A percentile compares a stretch with the other conserved stretches of the same genome.
Evolutionary conservation across 495 filamentous ascomycete genomes (phyloP).

Genomic region (Aspergillus incahuasiensis): DNA sequence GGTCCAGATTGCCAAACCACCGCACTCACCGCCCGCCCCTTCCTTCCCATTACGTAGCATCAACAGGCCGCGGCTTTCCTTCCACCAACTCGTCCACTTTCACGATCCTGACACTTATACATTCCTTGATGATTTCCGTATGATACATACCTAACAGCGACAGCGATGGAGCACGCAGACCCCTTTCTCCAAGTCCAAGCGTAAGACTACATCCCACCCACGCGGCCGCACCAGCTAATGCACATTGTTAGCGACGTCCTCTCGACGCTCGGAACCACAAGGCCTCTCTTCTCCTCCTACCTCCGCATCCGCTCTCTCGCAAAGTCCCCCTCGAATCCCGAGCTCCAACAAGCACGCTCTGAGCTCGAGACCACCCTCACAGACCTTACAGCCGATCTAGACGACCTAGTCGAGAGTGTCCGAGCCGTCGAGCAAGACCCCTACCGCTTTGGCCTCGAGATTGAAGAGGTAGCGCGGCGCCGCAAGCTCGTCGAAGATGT

Average conservation of each 20-base stretch:
- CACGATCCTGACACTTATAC: neutral
- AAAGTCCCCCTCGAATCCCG: slow-evolving; percentile 66
- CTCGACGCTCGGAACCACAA: slow-evolving; percentile 67
- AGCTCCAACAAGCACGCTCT: slow-evolving; percentile 73
- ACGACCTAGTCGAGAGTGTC: slow-evolving; percentile 84
- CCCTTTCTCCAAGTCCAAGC: slow-evolving; percentile 93
- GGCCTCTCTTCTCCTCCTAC: slow-evolving; percentile 88
- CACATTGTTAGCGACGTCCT: slow-evolving; percentile 68
- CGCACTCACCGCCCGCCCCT: neutral
- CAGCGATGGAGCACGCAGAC: slow-evolving; percentile 64
- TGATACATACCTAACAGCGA: neutral
- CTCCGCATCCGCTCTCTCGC: slow-evolving; percentile 88
- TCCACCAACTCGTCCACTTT: neutral
- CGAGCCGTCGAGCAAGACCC: slow-evolving; percentile 85
- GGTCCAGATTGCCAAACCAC: no score
- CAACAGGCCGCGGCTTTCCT: neutral
- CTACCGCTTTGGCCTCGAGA: slow-evolving; percentile 79
- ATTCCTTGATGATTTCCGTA: neutral
- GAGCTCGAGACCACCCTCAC: slow-evolving; percentile 77
- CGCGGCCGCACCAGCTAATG: slow-evolving; percentile 3
- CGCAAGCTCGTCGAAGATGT: slow-evolving; percentile 83
- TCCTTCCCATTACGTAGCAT: neutral
- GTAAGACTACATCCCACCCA: slow-evolving; percentile 40
- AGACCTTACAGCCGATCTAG: slow-evolving; percentile 77
- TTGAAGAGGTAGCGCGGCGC: slow-evolving; percentile 75